These are phyloP conservation scores for Kodamaea lidongshanica DNA, from an alignment of 805 yeast species.

Conservation along the genomic window DNA sequence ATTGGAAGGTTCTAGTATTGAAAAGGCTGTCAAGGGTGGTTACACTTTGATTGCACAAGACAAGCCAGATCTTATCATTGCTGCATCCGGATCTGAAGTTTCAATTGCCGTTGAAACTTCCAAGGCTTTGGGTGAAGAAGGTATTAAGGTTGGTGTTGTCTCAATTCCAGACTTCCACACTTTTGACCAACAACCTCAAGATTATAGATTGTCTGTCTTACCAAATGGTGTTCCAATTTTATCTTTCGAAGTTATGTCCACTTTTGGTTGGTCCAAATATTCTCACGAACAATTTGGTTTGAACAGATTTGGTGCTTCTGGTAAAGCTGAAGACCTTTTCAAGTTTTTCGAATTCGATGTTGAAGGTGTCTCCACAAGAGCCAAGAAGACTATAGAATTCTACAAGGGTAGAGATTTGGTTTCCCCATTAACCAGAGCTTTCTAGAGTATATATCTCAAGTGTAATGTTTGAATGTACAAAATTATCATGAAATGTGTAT, in stretches of 20 bases:
- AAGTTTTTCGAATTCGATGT: slow-evolving; percentile 84
- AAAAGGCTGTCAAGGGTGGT: slow-evolving; percentile 93
- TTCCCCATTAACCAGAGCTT: slow-evolving; percentile 79
- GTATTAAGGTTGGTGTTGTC: slow-evolving; percentile 74
- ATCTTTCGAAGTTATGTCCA: slow-evolving; percentile 89
- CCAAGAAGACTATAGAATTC: slow-evolving; percentile 68
- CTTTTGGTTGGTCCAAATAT: slow-evolving; percentile 90
- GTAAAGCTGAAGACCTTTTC: slow-evolving; percentile 78
- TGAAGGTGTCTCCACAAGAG: slow-evolving; percentile 87
- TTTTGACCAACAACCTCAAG: slow-evolving; percentile 75
- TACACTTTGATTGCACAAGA: slow-evolving; percentile 60
- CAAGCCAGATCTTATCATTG: slow-evolving; percentile 64
- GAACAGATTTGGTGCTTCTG: slow-evolving; percentile 95
- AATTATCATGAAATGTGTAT: too few relatives aligned
- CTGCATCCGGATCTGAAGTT: slow-evolving; percentile 95
- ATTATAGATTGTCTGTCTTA: slow-evolving; percentile 77
- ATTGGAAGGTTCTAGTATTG: slow-evolving; percentile 85
- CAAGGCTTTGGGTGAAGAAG: slow-evolving; percentile 58
- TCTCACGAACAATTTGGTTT: slow-evolving; percentile 96
- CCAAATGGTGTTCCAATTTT: slow-evolving; percentile 93
- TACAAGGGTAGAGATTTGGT: slow-evolving; percentile 68
- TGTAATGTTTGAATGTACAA: not conserved
- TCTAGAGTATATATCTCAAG: slow-evolving; percentile 30
- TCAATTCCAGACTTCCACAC: slow-evolving; percentile 91
- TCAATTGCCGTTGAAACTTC: slow-evolving; percentile 75